phyloP scores from a whole-genome alignment of 805 yeast species.

The Starmerella powellii region DNA sequence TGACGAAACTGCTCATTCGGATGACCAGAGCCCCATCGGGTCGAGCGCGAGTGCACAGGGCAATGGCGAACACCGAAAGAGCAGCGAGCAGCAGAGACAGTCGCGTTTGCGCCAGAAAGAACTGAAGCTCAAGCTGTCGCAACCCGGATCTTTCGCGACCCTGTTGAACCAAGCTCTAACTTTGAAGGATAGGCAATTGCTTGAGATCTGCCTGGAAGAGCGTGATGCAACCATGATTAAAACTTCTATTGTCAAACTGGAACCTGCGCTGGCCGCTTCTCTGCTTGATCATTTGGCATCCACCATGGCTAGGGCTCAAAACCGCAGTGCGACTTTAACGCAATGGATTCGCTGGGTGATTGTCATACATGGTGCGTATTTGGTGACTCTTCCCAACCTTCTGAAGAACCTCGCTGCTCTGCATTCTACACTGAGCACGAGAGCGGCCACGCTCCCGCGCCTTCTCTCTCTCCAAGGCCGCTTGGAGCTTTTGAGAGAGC shows the following conservation, averaged over 20 bases:
- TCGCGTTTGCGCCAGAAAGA: constrained; percentile 9
- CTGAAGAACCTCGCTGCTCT: constrained; percentile 45
- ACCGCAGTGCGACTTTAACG: constrained; percentile 39
- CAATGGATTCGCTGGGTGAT: constrained; percentile 77
- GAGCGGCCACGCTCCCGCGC: constrained; percentile 48
- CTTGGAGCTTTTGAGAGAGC: constrained; percentile 62
- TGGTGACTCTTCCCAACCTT: constrained; percentile 41
- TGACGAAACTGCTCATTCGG: constrained; percentile 1
- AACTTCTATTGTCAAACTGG: constrained; percentile 44
- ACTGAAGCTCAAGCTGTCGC: constrained; percentile 36
- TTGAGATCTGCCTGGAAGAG: constrained; percentile 65
- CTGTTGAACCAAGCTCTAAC: constrained; percentile 80
- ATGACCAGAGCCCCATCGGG: too few relatives aligned
- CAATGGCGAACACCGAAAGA: too few relatives aligned
- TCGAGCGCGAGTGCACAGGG: too few relatives aligned
- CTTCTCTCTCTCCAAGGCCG: constrained; percentile 78
- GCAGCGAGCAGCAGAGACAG: constrained; percentile 24
- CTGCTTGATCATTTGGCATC: constrained; percentile 40
- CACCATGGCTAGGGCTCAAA: constrained; percentile 42
- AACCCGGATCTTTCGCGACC: constrained; percentile 68
- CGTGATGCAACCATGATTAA: constrained; percentile 42
- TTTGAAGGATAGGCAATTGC: constrained; percentile 71
- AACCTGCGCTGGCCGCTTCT: constrained; percentile 33
- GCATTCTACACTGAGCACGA: constrained; percentile 44
- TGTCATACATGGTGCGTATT: constrained; percentile 54